A percentile compares a stretch with the other conserved stretches of the same genome.
Evolutionary conservation across 768 basidiomycete genomes (phyloP).

Genomic region (Calocera viscosa): DNA sequence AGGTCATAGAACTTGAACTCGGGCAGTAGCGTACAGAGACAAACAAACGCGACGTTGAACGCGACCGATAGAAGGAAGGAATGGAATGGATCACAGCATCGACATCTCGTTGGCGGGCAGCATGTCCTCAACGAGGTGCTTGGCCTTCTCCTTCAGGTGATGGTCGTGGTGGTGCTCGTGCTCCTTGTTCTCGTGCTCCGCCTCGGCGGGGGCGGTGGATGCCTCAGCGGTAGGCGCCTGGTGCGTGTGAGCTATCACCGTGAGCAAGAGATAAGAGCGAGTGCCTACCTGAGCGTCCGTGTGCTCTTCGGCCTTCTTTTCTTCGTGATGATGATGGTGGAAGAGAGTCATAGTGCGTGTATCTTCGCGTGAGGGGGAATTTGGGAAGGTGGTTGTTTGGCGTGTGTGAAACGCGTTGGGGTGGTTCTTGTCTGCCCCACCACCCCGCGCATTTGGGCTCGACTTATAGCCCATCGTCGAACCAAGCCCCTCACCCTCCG

Average conservation of each 20-base stretch:
- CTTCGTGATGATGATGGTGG: background rate
- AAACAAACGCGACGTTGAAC: background rate
- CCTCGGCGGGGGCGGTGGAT: background rate
- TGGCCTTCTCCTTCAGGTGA: background rate
- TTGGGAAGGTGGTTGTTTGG: background rate
- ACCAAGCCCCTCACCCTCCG: background rate
- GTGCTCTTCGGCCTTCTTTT: background rate
- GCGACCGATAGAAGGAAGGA: background rate
- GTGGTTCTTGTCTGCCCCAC: background rate
- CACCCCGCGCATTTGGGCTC: background rate
- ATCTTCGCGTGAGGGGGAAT: background rate
- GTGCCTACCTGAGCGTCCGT: background rate
- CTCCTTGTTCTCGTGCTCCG: background rate
- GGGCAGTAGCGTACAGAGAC: background rate
- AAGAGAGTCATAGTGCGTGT: background rate
- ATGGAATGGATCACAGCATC: background rate
- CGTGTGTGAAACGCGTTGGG: no score
- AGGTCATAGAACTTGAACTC: background rate
- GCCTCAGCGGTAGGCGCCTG: background rate
- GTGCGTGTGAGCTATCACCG: background rate
- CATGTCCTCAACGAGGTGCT: background rate
- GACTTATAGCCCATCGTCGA: background rate
- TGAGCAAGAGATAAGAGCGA: background rate
- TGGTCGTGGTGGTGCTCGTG: slow-evolving; percentile 1
- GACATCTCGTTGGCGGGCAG: background rate